Conservation (phyloP, 2,329 filamentous ascomycete genomes). For the Hymenoscyphus occultus region DNA sequence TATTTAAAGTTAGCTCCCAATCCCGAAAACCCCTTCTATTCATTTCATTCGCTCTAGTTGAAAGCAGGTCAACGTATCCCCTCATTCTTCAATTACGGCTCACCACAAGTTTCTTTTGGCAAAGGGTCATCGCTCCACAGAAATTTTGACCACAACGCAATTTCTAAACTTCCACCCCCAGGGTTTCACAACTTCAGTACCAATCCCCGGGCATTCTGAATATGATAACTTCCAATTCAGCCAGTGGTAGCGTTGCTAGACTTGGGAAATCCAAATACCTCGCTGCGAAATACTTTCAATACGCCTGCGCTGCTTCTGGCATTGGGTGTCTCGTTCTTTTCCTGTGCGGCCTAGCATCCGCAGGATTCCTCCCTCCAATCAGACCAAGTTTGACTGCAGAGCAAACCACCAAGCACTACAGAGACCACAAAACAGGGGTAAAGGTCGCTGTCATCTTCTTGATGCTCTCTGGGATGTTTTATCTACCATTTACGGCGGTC, state of each 20-base stretch:
- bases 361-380: neutral
- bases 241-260: neutral
- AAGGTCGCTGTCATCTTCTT: neutral
- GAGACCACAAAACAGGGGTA: neutral
- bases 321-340: neutral
- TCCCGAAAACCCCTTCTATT: neutral
- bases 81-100: neutral
- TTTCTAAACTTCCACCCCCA: neutral
- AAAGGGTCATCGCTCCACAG: neutral
- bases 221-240: neutral
- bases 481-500: neutral
- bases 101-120: neutral
- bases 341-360: neutral
- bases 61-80: neutral
- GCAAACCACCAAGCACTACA: neutral
- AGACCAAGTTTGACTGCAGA: neutral
- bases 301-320: neutral
- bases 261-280: neutral
- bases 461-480: neutral
- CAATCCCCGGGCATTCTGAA: neutral
- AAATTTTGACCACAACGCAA: neutral
- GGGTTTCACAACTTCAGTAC: neutral
- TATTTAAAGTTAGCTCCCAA: neutral
- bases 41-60: neutral
- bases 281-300: neutral